Evolutionary conservation across 495 filamentous ascomycete species (phyloP), one percentile per base, ranked within the genome.

Genomic region (Emericellopsis terricola): DNA sequence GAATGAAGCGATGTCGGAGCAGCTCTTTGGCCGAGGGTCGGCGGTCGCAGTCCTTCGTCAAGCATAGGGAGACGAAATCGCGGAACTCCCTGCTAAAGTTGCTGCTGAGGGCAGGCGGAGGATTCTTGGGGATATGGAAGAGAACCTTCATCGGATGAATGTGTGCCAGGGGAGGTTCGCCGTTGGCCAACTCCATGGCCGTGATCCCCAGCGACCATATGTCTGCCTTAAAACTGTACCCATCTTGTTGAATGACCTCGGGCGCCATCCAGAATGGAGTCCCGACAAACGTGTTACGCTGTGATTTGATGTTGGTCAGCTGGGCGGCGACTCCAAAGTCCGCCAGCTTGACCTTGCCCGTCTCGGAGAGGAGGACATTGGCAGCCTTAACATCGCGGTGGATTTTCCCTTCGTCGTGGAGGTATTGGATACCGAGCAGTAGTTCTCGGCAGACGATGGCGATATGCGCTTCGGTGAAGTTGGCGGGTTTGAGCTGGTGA

Each of bases 251-350:
- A 43, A 97, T 97, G 13, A 97, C 89, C 51, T 97, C 89, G 6
- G 89, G 89, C 3, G 89, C 89, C 89, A 97, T 97, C 89, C 89
- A 97, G 59, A 92, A 97, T 0, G 89, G 89, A 3, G 89, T 97
- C 6, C 89, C 89, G n/a, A 97, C 89, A 47, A 97, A 96, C 0
- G 89, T 97, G 45, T 94, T 92, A 16, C 89, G 78, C 59, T 94
- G 84, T 6, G 89, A 94, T 58, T 94, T 96, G 52, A 94, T 93
- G 54, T 93, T 91, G 38, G 83, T 86, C 37, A 99, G 66, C 49
- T 99, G 89, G 10, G 87, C 89, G 7, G 89, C 89, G 19, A 99
- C 89, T 30, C 89, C 89, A 49, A 99, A 99, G 57, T 99, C 89
- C 14, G 91, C 89, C 38, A 99, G 62, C 64, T 96, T 96, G 40